Evolutionary conservation across 257 asterid species (phyloP).

Genomic region (Fraxinus pennsylvanica): DNA sequence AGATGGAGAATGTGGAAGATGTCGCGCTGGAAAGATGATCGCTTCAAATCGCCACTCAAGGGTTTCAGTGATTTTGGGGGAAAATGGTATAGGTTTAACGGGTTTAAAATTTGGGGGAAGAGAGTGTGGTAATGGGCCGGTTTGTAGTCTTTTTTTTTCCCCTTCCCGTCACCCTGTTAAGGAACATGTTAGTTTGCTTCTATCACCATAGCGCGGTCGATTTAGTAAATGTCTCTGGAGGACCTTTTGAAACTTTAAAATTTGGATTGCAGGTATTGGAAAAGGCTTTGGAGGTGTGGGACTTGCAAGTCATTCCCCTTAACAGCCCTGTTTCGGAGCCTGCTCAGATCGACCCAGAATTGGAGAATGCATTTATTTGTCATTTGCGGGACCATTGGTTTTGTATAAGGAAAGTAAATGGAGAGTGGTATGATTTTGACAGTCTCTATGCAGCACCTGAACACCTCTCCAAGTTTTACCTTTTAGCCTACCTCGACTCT

Average conservation of each 20-base stretch:
- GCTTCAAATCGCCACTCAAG: no score
- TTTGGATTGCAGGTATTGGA: constrained; percentile 63
- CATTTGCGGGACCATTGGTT: constrained; percentile 95
- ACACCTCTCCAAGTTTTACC: constrained; percentile 96
- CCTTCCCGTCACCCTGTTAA: no score
- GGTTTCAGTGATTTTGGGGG: no score
- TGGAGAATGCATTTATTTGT: constrained; percentile 84
- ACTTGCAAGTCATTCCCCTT: constrained; percentile 83
- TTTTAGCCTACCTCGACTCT: constrained; percentile 89
- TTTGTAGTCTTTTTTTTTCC: no score
- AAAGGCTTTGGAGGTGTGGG: constrained; percentile 95
- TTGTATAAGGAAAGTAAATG: constrained; percentile 88
- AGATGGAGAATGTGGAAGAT: no score
- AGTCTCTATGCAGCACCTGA: constrained; percentile 66
- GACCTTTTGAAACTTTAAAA: background rate
- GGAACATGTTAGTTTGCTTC: no score
- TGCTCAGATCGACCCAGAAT: constrained; percentile 89
- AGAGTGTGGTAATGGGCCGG: no score
- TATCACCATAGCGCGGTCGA: no score
- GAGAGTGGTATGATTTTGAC: constrained; percentile 65
- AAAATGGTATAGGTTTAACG: no score
- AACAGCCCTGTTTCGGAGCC: constrained; percentile 89
- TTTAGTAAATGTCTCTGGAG: background rate
- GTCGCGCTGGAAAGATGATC: no score
- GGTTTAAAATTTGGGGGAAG: no score